phyloP scores from a whole-genome alignment of 306 rosid species.

The Albizia julibrissin region DNA sequence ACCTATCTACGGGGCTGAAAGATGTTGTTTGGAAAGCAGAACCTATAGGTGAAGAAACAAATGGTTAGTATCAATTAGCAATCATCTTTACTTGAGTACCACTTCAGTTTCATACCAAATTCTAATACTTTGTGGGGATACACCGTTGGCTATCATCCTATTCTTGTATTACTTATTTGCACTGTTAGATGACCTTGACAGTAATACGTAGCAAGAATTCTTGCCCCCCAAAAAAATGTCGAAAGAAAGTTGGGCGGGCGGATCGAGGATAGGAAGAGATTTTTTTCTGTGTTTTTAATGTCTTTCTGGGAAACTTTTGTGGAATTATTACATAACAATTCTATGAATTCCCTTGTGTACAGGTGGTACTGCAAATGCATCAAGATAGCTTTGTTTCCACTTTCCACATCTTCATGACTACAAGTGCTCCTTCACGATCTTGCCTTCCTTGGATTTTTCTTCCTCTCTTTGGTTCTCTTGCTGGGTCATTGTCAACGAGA shows the following conservation, averaged over 20 bases:
- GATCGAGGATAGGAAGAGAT: background rate
- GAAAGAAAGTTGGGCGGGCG: background rate
- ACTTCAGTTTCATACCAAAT: background rate
- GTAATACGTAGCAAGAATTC: no score
- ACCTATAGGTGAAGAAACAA: constrained; percentile 41
- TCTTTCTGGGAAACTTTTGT: background rate
- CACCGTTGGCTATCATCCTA: background rate
- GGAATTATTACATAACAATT: background rate
- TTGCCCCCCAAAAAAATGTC: background rate
- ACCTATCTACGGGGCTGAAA: constrained; percentile 59
- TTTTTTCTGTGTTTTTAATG: background rate
- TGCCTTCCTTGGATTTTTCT: background rate
- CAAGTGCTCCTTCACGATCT: background rate
- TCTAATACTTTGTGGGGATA: background rate
- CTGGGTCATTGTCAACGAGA: background rate
- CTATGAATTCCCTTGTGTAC: background rate
- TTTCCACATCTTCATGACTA: background rate
- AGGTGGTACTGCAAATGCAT: background rate
- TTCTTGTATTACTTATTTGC: background rate
- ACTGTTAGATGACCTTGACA: no score
- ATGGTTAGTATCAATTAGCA: constrained; percentile 42
- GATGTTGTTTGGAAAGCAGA: constrained; percentile 77
- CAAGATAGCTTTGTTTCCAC: constrained; percentile 19
- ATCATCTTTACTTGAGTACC: background rate
- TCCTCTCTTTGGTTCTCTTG: no score